phyloP scores from a whole-genome alignment of 345 rosid species.

The Eucalyptus curtisii region DNA sequence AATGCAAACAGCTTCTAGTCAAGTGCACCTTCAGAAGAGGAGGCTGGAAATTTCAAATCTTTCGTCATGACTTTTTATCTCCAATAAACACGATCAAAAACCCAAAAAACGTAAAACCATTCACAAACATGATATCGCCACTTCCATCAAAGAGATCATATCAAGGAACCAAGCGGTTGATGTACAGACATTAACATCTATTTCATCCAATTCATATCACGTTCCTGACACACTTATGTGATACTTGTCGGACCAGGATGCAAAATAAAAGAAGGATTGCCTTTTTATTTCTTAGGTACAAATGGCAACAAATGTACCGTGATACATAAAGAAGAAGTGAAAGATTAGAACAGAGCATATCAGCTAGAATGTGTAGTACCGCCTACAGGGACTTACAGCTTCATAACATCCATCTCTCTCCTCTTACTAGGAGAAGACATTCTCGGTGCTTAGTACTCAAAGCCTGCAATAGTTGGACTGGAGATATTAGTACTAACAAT shows the following conservation, averaged over 20 bases:
- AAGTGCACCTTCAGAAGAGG: neutral
- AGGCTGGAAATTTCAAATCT: neutral
- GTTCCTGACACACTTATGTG: neutral
- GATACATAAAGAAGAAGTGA: neutral
- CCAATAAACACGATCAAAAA: neutral
- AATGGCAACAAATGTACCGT: neutral
- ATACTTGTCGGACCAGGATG: neutral
- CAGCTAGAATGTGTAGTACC: neutral
- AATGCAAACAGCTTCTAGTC: neutral
- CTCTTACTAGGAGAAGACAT: conserved; percentile 59
- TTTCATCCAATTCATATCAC: neutral
- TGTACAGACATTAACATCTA: neutral
- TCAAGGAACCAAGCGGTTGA: neutral
- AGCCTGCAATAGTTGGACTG: neutral
- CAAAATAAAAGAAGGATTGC: neutral
- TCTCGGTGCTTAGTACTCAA: neutral
- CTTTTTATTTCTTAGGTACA: neutral
- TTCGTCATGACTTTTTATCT: neutral
- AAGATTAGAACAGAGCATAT: neutral
- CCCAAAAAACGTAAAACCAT: neutral
- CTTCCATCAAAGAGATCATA: neutral
- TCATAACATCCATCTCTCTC: conserved; percentile 55
- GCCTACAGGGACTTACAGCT: conserved; percentile 24
- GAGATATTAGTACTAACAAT: neutral
- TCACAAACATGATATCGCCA: neutral